These are phyloP conservation scores for Mortierella alpina DNA, from an alignment of 192 early-diverging fungal genomes.

Conservation along the genomic window DNA sequence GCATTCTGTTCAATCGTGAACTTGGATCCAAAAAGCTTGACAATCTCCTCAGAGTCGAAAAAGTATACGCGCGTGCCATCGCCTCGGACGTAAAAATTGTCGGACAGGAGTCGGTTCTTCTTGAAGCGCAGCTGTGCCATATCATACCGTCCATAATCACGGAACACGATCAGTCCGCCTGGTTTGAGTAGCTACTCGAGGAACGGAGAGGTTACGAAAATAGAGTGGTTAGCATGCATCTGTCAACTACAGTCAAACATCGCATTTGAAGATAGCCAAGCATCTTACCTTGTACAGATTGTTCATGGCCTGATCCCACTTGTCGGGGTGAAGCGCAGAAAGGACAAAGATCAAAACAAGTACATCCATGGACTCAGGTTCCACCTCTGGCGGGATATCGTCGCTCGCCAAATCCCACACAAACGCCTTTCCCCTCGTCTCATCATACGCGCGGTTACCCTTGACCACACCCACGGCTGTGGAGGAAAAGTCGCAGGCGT, in stretches of 20 bases:
- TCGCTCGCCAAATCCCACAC: constrained; percentile 92
- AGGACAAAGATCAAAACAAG: constrained; percentile 95
- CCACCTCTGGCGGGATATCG: constrained; percentile 72
- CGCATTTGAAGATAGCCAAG: not conserved
- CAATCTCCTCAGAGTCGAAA: constrained; percentile 79
- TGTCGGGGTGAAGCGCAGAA: constrained; percentile 88
- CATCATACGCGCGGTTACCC: constrained; percentile 73
- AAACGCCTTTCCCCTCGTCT: constrained; percentile 82
- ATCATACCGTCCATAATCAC: constrained; percentile 99
- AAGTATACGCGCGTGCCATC: constrained; percentile 97
- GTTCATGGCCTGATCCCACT: constrained; percentile 81
- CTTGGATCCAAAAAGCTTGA: constrained; percentile 60
- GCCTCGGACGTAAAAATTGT: constrained; percentile 97
- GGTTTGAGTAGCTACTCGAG: constrained; percentile 76
- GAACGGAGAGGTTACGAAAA: not conserved
- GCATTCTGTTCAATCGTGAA: constrained; percentile 91
- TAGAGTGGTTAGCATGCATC: not conserved
- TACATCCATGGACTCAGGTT: constrained; percentile 86
- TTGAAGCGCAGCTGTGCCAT: constrained; percentile 98
- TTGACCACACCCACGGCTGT: constrained; percentile 92
- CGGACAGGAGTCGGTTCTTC: constrained; percentile 85
- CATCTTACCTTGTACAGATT: constrained; percentile 83
- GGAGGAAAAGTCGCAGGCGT: constrained; percentile 91
- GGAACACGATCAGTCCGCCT: constrained; percentile 88
- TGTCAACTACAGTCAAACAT: constrained; percentile 1